Percentiles rank a stretch among this genome's conserved stretches.
These are phyloP conservation scores for Malus domestica DNA, from an alignment of 306 rosid species.

Conservation along the genomic window ASM211411v1 NC_041791.1:27810501-27811000, in stretches of 20 bases:
- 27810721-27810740: slow-evolving; percentile 62
- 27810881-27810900: slow-evolving; percentile 19
- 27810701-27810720: slow-evolving; percentile 66
- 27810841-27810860: slow-evolving; percentile 42
- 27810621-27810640: slow-evolving; percentile 52
- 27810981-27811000: neutral
- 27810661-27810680: slow-evolving; percentile 58
- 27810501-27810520: slow-evolving; percentile 58
- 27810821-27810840: slow-evolving; percentile 62
- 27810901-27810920: neutral
- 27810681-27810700: slow-evolving; percentile 56
- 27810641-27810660: slow-evolving; percentile 63
- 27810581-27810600: slow-evolving; percentile 64
- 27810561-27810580: slow-evolving; percentile 64
- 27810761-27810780: slow-evolving; percentile 51
- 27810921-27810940: neutral
- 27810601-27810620: slow-evolving; percentile 34
- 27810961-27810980: neutral
- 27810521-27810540: slow-evolving; percentile 50
- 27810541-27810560: slow-evolving; percentile 63
- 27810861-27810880: slow-evolving; percentile 56
- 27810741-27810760: slow-evolving; percentile 48
- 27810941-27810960: neutral
- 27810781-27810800: slow-evolving; percentile 38
- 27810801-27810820: slow-evolving; percentile 39